Evolutionary conservation across 345 rosid species (phyloP).

Genomic region (Euphorbia pulcherrima): DNA sequence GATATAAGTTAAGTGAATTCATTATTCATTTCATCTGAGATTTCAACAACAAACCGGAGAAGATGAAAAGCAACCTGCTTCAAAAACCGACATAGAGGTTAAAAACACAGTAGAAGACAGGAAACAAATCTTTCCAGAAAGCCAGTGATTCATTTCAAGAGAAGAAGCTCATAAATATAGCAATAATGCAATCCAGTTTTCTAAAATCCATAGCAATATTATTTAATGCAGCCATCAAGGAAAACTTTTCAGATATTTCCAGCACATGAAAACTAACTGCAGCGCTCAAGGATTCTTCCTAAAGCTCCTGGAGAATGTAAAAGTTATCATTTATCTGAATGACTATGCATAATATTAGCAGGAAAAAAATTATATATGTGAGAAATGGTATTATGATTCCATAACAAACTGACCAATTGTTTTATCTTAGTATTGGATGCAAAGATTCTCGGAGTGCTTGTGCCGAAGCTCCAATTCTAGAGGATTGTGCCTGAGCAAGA

Average conservation of each 20-base stretch:
- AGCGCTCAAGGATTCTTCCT: slow-evolving; percentile 99
- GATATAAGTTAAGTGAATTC: no score
- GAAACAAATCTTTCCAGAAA: no score
- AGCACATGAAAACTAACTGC: slow-evolving; percentile 96
- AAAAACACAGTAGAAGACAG: slow-evolving; percentile 68
- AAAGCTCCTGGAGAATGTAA: slow-evolving; percentile 68
- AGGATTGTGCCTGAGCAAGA: slow-evolving; percentile 96
- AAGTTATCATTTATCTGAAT: slow-evolving; percentile 23
- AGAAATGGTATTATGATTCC: slow-evolving; percentile 1
- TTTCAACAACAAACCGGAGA: slow-evolving; percentile 85
- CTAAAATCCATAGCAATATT: slow-evolving; percentile 93
- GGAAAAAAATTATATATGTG: no score
- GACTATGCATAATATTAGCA: no score
- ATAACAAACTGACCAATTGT: slow-evolving; percentile 53
- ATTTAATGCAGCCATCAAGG: slow-evolving; percentile 79
- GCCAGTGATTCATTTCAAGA: slow-evolving; percentile 93
- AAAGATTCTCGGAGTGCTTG: slow-evolving; percentile 95
- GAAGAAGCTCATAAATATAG: slow-evolving; percentile 80
- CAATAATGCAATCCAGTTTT: slow-evolving; percentile 89
- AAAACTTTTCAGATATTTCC: slow-evolving; percentile 86
- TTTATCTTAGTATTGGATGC: slow-evolving; percentile 93
- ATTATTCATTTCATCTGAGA: no score
- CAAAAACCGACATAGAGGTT: slow-evolving; percentile 93
- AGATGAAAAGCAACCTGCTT: slow-evolving; percentile 97
- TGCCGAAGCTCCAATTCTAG: slow-evolving; percentile 96